These are phyloP conservation scores for Penstemon barbatus DNA, from an alignment of 257 asterid species.

Conservation along the genomic window DNA sequence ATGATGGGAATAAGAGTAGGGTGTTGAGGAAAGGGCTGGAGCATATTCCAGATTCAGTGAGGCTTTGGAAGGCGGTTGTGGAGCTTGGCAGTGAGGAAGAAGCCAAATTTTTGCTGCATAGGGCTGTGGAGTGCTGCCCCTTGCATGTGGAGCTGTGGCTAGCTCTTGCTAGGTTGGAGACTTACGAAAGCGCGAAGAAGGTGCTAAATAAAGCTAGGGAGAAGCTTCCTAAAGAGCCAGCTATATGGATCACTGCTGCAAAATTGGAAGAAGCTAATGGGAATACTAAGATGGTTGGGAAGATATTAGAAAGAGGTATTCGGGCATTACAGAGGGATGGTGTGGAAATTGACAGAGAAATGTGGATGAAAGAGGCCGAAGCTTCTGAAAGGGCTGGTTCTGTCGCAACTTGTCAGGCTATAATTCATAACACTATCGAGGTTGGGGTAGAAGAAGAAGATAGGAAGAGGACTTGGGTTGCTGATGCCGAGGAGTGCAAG, in stretches of 20 bases:
- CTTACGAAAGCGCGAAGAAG: conserved; percentile 76
- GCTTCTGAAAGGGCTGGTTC: conserved; percentile 94
- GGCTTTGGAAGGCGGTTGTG: conserved; percentile 96
- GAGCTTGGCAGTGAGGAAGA: conserved; percentile 87
- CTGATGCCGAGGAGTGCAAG: conserved; percentile 96
- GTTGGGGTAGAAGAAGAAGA: conserved; percentile 94
- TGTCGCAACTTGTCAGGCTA: conserved; percentile 82
- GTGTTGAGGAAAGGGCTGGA: conserved; percentile 89
- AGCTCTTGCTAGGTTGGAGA: conserved; percentile 86
- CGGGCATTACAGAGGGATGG: conserved; percentile 83
- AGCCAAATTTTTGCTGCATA: conserved; percentile 69
- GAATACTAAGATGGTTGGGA: conserved; percentile 63
- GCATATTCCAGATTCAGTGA: conserved; percentile 74
- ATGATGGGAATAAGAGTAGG: conserved; percentile 61
- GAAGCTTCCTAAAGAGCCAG: conserved; percentile 82
- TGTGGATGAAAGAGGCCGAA: conserved; percentile 98
- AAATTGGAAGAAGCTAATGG: conserved; percentile 93
- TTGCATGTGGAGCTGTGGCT: conserved; percentile 79
- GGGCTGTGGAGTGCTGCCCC: conserved; percentile 82
- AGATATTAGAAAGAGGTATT: conserved; percentile 80
- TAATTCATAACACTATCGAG: conserved; percentile 72
- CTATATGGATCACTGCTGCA: conserved; percentile 92
- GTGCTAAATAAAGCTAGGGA: conserved; percentile 81
- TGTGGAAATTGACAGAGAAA: conserved; percentile 80
- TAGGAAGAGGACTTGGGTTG: conserved; percentile 95